phyloP scores from a whole-genome alignment of 1,139 yeast genomes.

The Diutina catenulata region DNA sequence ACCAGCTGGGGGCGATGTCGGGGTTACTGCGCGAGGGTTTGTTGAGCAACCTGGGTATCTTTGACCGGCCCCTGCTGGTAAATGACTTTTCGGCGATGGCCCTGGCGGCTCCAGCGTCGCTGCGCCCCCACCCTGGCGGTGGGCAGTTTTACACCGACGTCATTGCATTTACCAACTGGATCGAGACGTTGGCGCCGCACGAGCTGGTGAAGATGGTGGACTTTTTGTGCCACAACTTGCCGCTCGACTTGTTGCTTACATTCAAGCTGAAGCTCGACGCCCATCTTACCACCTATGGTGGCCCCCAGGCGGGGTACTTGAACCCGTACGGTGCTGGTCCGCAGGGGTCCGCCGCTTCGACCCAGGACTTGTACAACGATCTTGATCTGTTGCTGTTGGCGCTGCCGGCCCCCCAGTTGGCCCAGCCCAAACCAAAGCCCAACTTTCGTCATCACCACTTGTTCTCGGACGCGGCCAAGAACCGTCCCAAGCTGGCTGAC shows the following conservation, averaged over 20 bases:
- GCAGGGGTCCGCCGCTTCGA: not conserved
- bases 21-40: not conserved
- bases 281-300: conserved; percentile 17
- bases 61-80: conserved; percentile 28
- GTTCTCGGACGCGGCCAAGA: conserved; percentile 19
- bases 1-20: not conserved
- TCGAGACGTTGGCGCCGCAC: conserved; percentile 40
- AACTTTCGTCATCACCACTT: conserved; percentile 17
- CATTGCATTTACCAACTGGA: conserved; percentile 47
- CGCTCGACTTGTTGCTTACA: conserved; percentile 34
- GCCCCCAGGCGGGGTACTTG: conserved; percentile 3
- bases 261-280: conserved; percentile 29
- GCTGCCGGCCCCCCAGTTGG: conserved; percentile 9
- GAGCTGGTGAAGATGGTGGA: conserved; percentile 53
- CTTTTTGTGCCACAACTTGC: conserved; percentile 39
- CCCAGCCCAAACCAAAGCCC: conserved; percentile 30
- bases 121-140: conserved; percentile 5
- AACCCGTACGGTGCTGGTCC: no score
- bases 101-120: conserved; percentile 5
- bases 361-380: conserved; percentile 11
- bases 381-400: conserved; percentile 5
- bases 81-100: conserved; percentile 20
- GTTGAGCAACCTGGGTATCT: no score
- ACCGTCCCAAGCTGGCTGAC: conserved; percentile 34
- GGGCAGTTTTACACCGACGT: conserved; percentile 27